These are phyloP conservation scores for Udeniomyces megalosporus DNA, from an alignment of 768 basidiomycete species.

Conservation along the genomic window DNA sequence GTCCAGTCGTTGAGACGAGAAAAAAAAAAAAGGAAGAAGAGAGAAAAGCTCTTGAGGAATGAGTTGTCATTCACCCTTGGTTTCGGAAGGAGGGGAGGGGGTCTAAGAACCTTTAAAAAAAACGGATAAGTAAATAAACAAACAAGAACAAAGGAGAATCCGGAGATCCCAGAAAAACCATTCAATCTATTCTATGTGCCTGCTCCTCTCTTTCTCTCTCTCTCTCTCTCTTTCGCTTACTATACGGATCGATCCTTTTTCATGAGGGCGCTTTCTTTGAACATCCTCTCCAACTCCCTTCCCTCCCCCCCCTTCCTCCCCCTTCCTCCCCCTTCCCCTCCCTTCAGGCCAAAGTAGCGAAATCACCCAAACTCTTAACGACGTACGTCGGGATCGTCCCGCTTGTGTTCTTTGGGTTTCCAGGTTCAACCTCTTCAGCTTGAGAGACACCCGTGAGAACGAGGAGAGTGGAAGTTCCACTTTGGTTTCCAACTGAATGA, in stretches of 20 bases:
- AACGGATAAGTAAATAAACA: too few species aligned
- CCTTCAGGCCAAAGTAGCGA: conserved; percentile 30
- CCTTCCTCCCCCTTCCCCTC: background rate
- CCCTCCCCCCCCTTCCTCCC: background rate
- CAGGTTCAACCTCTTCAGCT: conserved; percentile 54
- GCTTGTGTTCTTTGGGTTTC: conserved; percentile 40
- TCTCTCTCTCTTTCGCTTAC: background rate
- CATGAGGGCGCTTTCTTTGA: too few species aligned
- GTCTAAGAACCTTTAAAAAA: too few species aligned
- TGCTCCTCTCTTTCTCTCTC: background rate
- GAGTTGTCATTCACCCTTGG: background rate
- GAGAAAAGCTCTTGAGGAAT: background rate
- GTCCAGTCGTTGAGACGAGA: background rate
- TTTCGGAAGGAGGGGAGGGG: too few species aligned
- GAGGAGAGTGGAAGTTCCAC: conserved; percentile 70
- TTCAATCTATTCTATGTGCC: too few species aligned
- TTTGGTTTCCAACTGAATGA: conserved; percentile 60
- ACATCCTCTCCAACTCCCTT: background rate
- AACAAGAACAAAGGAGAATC: too few species aligned
- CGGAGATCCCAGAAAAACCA: too few species aligned
- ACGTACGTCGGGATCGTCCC: conserved; percentile 63
- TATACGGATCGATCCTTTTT: too few species aligned
- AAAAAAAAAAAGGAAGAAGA: background rate
- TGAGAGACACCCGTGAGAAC: conserved; percentile 82
- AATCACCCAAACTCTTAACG: conserved; percentile 63